Evolutionary conservation across 305 asterid genomes (phyloP), one percentile per base, ranked within the genome.

Genomic region (Fraxinus ornus): DNA sequence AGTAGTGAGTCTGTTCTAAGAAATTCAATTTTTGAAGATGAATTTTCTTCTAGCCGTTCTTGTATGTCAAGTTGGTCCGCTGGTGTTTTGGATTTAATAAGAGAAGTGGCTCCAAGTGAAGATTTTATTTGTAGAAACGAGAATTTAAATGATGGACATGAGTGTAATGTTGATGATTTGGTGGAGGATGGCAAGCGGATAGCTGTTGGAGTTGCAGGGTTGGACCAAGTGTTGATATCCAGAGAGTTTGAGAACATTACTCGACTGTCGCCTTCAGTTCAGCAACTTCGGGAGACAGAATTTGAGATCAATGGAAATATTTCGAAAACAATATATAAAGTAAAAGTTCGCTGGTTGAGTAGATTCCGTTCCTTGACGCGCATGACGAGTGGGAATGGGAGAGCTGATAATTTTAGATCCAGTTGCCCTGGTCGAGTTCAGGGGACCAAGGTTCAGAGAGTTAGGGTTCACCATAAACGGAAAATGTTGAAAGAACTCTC

Each of bases 401-500:
- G 79, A 47, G 83, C 78, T 9, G 88, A 87, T 82, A 83, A 76
- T 80, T 35, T 26, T 81, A 86, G 77, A 17, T 78, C 55, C 3
- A 71, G 82, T 60, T 76, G 81, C 52, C 84, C 78, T 5, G 73
- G 60, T 68, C 87, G 72, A 64, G 74, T 79, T 78, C 88, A 33
- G 68, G 84, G 87, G 74, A 77, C 83, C 78, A 87, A 81, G 86
- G 83, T 83, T 70, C 90, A 83, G 70, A 91, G 94, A 73, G 93
- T 96, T 28, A 90, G 84, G 80, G 99, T 93, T 83, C 90, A 89
- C 35, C 93, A 90, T 36, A 73, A 81, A 76, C 81, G 84, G 84
- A 93, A 88, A 88, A 90, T 79, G 78, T 72, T 85, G 81, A 96
- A 94, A 88, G 98, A 96, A 84, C 90, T 96, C 72, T 94, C 99